These are phyloP conservation scores for Polygonum maritimum DNA, from an alignment of 148 eudicot species.

Conservation along the genomic window DNA sequence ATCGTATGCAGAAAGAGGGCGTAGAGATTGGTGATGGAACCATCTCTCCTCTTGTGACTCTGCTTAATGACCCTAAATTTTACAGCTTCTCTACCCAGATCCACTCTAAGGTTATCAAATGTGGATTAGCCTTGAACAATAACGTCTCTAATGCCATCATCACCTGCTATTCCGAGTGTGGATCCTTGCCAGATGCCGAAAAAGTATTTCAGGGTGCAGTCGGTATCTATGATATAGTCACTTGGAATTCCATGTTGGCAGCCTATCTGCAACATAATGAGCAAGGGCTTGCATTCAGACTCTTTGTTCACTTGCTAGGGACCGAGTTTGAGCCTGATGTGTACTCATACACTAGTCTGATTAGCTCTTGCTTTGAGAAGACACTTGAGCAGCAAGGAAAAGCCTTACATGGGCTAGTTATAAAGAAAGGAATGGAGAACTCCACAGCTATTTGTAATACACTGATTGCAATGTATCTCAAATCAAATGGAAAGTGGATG, in stretches of 20 bases:
- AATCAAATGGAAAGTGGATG: slow-evolving; percentile 25
- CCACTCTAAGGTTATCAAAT: slow-evolving; percentile 48
- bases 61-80: slow-evolving; percentile 38
- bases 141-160: slow-evolving; percentile 51
- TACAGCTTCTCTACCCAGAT: slow-evolving; percentile 34
- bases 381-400: slow-evolving; percentile 28
- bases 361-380: slow-evolving; percentile 55
- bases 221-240: slow-evolving; percentile 40
- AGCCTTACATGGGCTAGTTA: slow-evolving; percentile 52
- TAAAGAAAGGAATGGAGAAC: slow-evolving; percentile 53
- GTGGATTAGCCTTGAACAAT: slow-evolving; percentile 43
- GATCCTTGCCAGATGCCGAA: slow-evolving; percentile 42
- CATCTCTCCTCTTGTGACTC: slow-evolving; percentile 50
- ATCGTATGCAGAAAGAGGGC: slow-evolving; percentile 43
- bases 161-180: slow-evolving; percentile 54
- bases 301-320: slow-evolving; percentile 48
- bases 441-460: slow-evolving; percentile 51
- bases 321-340: slow-evolving; percentile 49
- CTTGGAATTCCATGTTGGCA: slow-evolving; percentile 77
- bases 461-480: slow-evolving; percentile 63
- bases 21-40: slow-evolving; percentile 50
- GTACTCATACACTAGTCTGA: slow-evolving; percentile 56
- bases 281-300: slow-evolving; percentile 32
- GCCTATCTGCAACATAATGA: slow-evolving; percentile 39
- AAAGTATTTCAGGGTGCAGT: slow-evolving; percentile 32